A percentile compares a stretch with the other conserved stretches of the same genome.
phyloP scores from a whole-genome alignment of 176 grass and related monocot genomes.

The Thalia dealbata region DNA sequence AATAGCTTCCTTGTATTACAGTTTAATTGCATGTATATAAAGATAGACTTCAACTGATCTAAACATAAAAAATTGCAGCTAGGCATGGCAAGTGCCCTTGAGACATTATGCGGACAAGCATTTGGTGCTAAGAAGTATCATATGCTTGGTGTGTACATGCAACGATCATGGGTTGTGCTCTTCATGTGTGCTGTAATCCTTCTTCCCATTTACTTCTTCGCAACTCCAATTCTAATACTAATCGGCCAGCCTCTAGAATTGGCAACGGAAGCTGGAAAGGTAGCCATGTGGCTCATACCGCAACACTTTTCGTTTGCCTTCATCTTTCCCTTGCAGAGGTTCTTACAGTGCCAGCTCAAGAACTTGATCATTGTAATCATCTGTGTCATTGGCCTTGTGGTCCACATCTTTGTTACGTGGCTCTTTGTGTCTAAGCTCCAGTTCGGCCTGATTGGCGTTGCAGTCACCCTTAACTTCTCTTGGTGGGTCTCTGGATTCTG shows the following conservation, averaged over 20 bases:
- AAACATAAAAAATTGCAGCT: constrained; percentile 33
- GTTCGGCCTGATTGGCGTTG: constrained; percentile 60
- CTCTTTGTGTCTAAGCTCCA: constrained; percentile 39
- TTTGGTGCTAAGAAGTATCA: constrained; percentile 58
- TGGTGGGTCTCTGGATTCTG: constrained; percentile 54
- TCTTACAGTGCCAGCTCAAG: constrained; percentile 91
- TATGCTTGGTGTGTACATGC: constrained; percentile 94
- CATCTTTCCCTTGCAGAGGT: constrained; percentile 75
- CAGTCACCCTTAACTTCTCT: constrained; percentile 78
- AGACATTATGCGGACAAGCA: constrained; percentile 40
- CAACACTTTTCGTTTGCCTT: constrained; percentile 84
- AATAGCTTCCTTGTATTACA: no score
- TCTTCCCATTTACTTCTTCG: constrained; percentile 74
- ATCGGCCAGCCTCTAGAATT: constrained; percentile 58
- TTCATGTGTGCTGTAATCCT: constrained; percentile 55
- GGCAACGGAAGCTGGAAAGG: constrained; percentile 41
- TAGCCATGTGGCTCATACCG: constrained; percentile 79
- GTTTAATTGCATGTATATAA: no score
- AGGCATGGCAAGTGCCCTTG: constrained; percentile 61
- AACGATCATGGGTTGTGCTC: constrained; percentile 79
- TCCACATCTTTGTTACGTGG: constrained; percentile 69
- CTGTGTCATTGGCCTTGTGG: constrained; percentile 28
- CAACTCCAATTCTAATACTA: constrained; percentile 50
- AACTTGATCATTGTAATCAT: constrained; percentile 42
- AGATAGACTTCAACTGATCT: no score